Conservation (phyloP, 257 asterid species). For the Anisodus acutangulus region DNA sequence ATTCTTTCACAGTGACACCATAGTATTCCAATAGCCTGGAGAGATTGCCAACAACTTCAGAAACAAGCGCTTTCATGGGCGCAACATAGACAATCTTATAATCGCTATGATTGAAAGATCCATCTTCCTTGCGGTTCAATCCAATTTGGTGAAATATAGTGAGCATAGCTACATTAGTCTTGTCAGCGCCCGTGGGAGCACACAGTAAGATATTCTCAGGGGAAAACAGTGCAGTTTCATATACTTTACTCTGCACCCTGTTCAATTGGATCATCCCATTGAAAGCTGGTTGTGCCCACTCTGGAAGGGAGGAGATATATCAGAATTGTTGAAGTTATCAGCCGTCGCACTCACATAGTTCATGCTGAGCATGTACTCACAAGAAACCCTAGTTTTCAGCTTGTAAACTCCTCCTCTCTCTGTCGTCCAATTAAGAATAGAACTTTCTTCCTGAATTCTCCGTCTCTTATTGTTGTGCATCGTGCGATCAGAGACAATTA, state of each 20-base stretch:
- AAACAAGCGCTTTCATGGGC: slow-evolving; percentile 56
- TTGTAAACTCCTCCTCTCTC: slow-evolving; percentile 38
- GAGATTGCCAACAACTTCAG: slow-evolving; percentile 53
- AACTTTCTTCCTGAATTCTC: slow-evolving; percentile 36
- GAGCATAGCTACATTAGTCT: slow-evolving; percentile 58
- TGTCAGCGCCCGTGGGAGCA: slow-evolving; percentile 60
- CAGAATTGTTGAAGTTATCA: neutral
- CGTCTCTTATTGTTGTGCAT: slow-evolving; percentile 37
- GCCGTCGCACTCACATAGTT: too few relatives aligned
- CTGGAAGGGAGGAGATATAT: slow-evolving; percentile 44
- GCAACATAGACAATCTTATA: slow-evolving; percentile 56
- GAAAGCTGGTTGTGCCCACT: slow-evolving; percentile 54
- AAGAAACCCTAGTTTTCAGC: slow-evolving; percentile 47
- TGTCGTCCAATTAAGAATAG: slow-evolving; percentile 33
- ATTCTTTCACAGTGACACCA: slow-evolving; percentile 48
- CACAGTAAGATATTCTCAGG: slow-evolving; percentile 47
- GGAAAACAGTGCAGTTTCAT: slow-evolving; percentile 46
- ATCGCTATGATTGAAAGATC: slow-evolving; percentile 39
- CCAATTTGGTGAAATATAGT: slow-evolving; percentile 50
- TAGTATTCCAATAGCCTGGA: slow-evolving; percentile 46
- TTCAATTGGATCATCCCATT: slow-evolving; percentile 48
- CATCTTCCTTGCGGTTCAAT: slow-evolving; percentile 42
- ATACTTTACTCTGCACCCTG: slow-evolving; percentile 52
- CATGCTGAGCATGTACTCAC: slow-evolving; percentile 38
- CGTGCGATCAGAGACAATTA: slow-evolving; percentile 26